phyloP scores from a whole-genome alignment of 129 eudicot genomes.

The Kitagawia praeruptora region DNA sequence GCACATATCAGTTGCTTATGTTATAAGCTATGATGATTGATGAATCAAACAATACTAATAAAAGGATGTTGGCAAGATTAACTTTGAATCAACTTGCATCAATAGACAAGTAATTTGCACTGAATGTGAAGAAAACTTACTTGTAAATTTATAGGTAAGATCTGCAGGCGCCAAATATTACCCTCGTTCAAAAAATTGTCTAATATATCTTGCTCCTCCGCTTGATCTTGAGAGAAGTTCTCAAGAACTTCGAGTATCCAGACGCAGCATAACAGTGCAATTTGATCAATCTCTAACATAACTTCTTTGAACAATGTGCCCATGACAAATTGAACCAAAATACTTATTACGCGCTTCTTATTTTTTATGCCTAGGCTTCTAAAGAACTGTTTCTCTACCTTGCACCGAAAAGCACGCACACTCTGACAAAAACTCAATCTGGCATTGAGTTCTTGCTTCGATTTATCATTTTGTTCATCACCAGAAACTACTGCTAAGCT shows the following conservation, averaged over 20 bases:
- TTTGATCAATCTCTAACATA: slow-evolving; percentile 31
- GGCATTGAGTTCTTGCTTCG: slow-evolving; percentile 19
- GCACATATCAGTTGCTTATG: neutral
- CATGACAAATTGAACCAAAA: slow-evolving; percentile 47
- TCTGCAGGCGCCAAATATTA: slow-evolving; percentile 57
- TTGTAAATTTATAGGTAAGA: slow-evolving; percentile 36
- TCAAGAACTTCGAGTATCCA: slow-evolving; percentile 53
- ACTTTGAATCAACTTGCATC: slow-evolving; percentile 31
- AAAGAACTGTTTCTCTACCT: slow-evolving; percentile 22
- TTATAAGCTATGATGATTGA: neutral
- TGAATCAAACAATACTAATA: neutral
- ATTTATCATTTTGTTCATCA: slow-evolving; percentile 27
- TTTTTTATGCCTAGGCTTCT: slow-evolving; percentile 25
- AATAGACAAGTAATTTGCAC: slow-evolving; percentile 13
- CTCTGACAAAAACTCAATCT: slow-evolving; percentile 47
- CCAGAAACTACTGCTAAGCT: slow-evolving; percentile 24
- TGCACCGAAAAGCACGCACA: slow-evolving; percentile 45
- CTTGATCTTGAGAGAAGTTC: slow-evolving; percentile 39
- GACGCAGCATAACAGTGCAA: slow-evolving; percentile 48
- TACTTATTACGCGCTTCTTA: slow-evolving; percentile 28
- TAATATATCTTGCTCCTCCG: slow-evolving; percentile 58
- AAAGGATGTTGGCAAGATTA: neutral
- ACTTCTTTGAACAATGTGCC: slow-evolving; percentile 41
- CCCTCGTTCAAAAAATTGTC: slow-evolving; percentile 48
- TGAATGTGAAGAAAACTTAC: slow-evolving; percentile 28